Percentiles rank a stretch among this genome's conserved stretches.
Conservation (phyloP, 2,329 filamentous ascomycete genomes). For the Phaeosphaeria sp. region DNA sequence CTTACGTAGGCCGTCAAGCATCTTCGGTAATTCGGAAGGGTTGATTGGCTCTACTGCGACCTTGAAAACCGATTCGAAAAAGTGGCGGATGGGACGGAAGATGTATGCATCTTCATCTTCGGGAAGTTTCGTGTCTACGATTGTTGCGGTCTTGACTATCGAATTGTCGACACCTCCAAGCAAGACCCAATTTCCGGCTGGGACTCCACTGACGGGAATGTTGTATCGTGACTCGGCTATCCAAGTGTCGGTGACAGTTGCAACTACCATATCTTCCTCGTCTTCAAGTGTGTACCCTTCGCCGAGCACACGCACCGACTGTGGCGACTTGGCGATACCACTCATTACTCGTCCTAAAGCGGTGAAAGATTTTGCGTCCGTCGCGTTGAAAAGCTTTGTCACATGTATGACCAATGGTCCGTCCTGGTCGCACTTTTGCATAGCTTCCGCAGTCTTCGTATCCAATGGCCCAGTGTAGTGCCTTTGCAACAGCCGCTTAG, state of each 20-base stretch:
- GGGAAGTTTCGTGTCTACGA: constrained; percentile 79
- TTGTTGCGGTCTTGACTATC: constrained; percentile 95
- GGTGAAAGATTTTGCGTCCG: constrained; percentile 89
- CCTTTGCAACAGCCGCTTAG: constrained; percentile 76
- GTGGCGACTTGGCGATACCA: constrained; percentile 81
- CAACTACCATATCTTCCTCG: constrained; percentile 93
- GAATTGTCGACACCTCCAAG: constrained; percentile 94
- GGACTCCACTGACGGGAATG: constrained; percentile 87
- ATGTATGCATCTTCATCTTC: constrained; percentile 94
- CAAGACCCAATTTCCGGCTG: constrained; percentile 92
- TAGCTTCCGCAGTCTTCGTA: constrained; percentile 77
- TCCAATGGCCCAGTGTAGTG: constrained; percentile 94
- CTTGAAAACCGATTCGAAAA: constrained; percentile 97
- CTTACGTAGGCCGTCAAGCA: constrained; percentile 95
- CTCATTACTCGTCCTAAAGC: constrained; percentile 92
- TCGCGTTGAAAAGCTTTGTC: constrained; percentile 89
- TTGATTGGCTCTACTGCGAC: constrained; percentile 98
- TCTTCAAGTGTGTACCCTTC: constrained; percentile 97
- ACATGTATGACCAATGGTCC: constrained; percentile 91
- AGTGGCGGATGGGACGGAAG: constrained; percentile 90
- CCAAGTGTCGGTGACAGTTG: constrained; percentile 84
- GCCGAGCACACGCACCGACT: constrained; percentile 87
- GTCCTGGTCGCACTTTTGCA: constrained; percentile 83
- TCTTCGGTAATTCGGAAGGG: constrained; percentile 96
- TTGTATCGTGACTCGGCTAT: constrained; percentile 94